Evolutionary conservation across 371 early-diverging fungal species (phyloP), one percentile per base, ranked within the genome.

Genomic region (Syncephalastrum contaminatum): DNA sequence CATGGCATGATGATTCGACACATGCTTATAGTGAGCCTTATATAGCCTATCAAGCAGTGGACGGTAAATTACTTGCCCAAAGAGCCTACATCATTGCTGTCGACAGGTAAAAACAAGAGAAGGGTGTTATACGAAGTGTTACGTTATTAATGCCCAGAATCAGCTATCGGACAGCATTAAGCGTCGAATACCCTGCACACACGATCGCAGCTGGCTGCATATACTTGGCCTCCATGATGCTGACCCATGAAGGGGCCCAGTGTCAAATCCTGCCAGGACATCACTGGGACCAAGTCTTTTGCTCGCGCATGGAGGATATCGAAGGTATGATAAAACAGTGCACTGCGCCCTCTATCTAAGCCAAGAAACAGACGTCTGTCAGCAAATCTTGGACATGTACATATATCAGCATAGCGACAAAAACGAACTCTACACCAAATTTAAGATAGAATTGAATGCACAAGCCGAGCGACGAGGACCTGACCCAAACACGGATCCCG

Each of bases 181-280:
- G 85, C 52, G 61, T 87, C 1, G 81, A 84, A 60, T 84, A 83
- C 45, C 85, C 85, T 10, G 80, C 82, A 4, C 85, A 85, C 57
- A 74, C 82, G 1, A 75, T 87, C 45, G 87, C 87, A 4, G 83
- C 81, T 19, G 87, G 81, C 5, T 82, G 84, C 43, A 77, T 87
- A 13, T 81, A 81, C 58, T 57, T 85, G 22, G 84, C 87, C 15
- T 73, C 77, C 14, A 56, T 70, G 12, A 60, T 83, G 36, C 59
- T 72, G 24, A 66, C 62, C 27, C 65, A 71, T 22, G 66, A 69
- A 48, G 65, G 71, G n/a, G 12, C 15, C 7, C 43, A 43, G 22
- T 69, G 69, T 53, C 22, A 52, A 24, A 64, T 63, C 0, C 51
- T 73, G 19, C 36, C 55, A 19, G 57, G 57, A 5, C 60, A 66